phyloP scores from a whole-genome alignment of 768 basidiomycete genomes.

The Goffeauzyma gilvescens region DNA sequence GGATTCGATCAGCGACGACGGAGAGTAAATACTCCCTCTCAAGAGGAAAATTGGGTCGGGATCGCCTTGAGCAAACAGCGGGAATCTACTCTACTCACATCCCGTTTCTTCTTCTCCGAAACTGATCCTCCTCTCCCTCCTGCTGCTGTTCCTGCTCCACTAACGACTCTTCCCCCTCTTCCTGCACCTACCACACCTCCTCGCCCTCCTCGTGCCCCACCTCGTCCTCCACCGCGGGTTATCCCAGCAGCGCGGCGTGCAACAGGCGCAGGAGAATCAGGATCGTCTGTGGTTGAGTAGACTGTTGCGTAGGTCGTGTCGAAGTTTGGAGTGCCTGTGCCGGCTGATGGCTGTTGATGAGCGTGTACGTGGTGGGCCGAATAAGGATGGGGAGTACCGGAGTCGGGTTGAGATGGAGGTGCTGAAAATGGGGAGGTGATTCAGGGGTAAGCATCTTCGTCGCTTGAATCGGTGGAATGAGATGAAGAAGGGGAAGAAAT shows the following conservation, averaged over 20 bases:
- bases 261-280: neutral
- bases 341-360: conserved; percentile 4
- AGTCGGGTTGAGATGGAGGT: conserved; percentile 2
- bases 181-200: conserved; percentile 35
- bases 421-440: neutral
- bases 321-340: too few relatives aligned
- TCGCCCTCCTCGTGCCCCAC: conserved; percentile 17
- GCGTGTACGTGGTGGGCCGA: neutral
- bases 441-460: neutral
- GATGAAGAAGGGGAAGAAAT: too few relatives aligned
- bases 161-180: conserved; percentile 37
- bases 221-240: neutral
- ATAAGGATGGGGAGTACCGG: conserved; percentile 1
- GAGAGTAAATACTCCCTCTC: too few relatives aligned
- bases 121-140: conserved; percentile 40
- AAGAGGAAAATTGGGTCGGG: neutral
- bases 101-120: conserved; percentile 68
- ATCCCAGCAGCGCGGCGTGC: neutral
- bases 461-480: neutral
- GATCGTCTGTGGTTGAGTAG: conserved; percentile 16
- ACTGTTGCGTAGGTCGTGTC: conserved; percentile 29
- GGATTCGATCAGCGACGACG: too few relatives aligned
- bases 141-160: conserved; percentile 6
- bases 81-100: conserved; percentile 38
- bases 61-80: neutral